A percentile compares a stretch with the other conserved stretches of the same genome.
Conservation (phyloP, 2,329 filamentous ascomycete genomes). For the Tolypocladium inflatum region DNA sequence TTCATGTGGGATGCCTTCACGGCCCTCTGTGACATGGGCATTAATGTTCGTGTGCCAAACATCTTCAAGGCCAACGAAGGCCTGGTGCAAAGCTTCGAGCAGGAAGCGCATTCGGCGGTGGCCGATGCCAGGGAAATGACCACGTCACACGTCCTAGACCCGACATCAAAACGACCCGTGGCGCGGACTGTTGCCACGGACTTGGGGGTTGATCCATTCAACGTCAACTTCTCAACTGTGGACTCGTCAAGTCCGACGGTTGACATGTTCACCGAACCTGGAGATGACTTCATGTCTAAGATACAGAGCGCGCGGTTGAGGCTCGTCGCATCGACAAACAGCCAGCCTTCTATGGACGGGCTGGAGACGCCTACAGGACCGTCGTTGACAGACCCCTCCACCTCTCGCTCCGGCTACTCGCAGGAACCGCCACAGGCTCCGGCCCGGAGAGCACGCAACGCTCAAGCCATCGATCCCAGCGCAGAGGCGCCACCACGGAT, state of each 20-base stretch:
- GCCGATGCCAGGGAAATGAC: constrained; percentile 27
- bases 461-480: constrained; percentile 40
- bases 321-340: constrained; percentile 27
- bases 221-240: constrained; percentile 29
- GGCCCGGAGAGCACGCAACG: constrained; percentile 41
- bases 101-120: constrained; percentile 12
- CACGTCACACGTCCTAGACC: constrained; percentile 25
- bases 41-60: constrained; percentile 70
- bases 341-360: constrained; percentile 37
- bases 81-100: constrained; percentile 38
- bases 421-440: constrained; percentile 44
- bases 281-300: constrained; percentile 47
- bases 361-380: constrained; percentile 49
- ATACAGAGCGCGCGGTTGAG: constrained; percentile 42
- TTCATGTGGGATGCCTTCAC: constrained; percentile 98
- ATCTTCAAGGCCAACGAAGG: constrained; percentile 68
- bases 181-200: constrained; percentile 26
- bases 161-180: constrained; percentile 29
- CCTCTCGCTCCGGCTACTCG: constrained; percentile 12
- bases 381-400: constrained; percentile 10
- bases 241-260: constrained; percentile 33
- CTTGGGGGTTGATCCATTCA: constrained; percentile 41
- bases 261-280: constrained; percentile 31
- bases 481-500: constrained; percentile 55
- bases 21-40: constrained; percentile 77